Conservation (phyloP, 2,329 filamentous ascomycete species). For the Calonectria ilicicola region DNA sequence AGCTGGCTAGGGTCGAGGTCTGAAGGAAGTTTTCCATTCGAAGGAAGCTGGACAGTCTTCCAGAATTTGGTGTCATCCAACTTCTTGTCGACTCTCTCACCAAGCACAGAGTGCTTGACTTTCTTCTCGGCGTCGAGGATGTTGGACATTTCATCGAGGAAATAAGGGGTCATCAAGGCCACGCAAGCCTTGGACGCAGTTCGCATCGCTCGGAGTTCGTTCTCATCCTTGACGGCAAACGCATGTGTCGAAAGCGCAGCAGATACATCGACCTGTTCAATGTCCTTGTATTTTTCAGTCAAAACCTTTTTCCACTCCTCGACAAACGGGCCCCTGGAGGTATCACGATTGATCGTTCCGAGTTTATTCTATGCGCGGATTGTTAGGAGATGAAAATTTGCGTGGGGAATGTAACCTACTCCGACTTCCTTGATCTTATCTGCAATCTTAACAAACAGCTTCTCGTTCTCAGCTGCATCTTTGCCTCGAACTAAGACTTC, state of each 20-base stretch:
- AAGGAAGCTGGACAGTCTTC: slow-evolving; percentile 78
- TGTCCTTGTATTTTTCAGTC: slow-evolving; percentile 81
- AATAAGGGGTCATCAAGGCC: slow-evolving; percentile 94
- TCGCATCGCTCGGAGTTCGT: slow-evolving; percentile 92
- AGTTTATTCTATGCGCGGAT: slow-evolving; percentile 79
- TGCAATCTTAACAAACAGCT: slow-evolving; percentile 85
- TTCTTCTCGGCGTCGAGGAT: slow-evolving; percentile 97
- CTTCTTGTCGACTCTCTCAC: slow-evolving; percentile 90
- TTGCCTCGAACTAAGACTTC: slow-evolving; percentile 94
- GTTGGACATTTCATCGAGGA: slow-evolving; percentile 97
- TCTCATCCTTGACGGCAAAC: slow-evolving; percentile 94
- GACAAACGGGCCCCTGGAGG: slow-evolving; percentile 86
- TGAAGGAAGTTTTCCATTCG: slow-evolving; percentile 80
- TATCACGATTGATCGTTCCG: slow-evolving; percentile 87
- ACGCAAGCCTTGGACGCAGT: slow-evolving; percentile 95
- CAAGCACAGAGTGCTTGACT: slow-evolving; percentile 87
- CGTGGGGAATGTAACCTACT: slow-evolving; percentile 63
- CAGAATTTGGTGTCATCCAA: slow-evolving; percentile 96
- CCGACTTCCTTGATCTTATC: slow-evolving; percentile 90
- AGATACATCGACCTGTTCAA: slow-evolving; percentile 89
- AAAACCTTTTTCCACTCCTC: slow-evolving; percentile 96
- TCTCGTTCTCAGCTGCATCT: slow-evolving; percentile 90
- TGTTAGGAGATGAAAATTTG: slow-evolving; percentile 23
- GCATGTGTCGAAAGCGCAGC: slow-evolving; percentile 84
- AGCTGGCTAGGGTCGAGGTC: slow-evolving; percentile 91